These are phyloP conservation scores for Coemansia sp. DNA, from an alignment of 192 early-diverging fungal species.

Conservation along the genomic window DNA sequence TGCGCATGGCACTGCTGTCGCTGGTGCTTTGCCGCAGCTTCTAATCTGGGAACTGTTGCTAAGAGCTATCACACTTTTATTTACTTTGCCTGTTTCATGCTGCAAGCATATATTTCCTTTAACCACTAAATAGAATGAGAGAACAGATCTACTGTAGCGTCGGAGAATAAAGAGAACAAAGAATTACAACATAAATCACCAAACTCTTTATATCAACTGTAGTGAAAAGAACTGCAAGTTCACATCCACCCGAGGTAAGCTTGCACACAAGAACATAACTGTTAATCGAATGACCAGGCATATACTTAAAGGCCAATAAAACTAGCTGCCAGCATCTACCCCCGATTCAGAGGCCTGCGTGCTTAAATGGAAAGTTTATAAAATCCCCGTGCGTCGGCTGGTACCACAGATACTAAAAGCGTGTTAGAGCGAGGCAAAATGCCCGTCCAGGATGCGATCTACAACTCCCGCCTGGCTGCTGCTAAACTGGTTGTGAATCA, in stretches of 20 bases:
- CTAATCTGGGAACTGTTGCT: slow-evolving; percentile 1
- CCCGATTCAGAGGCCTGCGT: too few species aligned
- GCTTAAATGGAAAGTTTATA: too few species aligned
- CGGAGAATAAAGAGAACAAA: too few species aligned
- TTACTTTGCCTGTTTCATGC: slow-evolving; percentile 6
- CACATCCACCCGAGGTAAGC: too few species aligned
- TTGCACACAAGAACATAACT: too few species aligned
- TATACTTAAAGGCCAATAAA: too few species aligned
- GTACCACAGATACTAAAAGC: not conserved
- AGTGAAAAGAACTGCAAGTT: not conserved
- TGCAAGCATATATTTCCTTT: not conserved
- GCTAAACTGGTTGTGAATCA: slow-evolving; percentile 22
- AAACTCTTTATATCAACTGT: not conserved
- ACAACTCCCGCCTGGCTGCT: slow-evolving; percentile 24
- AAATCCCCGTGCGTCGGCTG: too few species aligned
- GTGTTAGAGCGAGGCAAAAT: slow-evolving; percentile 17
- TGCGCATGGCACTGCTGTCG: slow-evolving; percentile 95
- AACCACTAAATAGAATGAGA: not conserved
- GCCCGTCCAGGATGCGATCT: slow-evolving; percentile 12
- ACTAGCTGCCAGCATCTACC: too few species aligned
- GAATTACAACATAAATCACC: too few species aligned
- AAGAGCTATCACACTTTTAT: not conserved
- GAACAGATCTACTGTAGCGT: not conserved
- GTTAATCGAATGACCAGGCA: too few species aligned
- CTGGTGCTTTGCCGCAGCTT: slow-evolving; percentile 64